Percentiles rank a stretch among this genome's conserved stretches.
phyloP scores from a whole-genome alignment of 1,284 basidiomycete species.

The Malassezia arunalokei region DNA sequence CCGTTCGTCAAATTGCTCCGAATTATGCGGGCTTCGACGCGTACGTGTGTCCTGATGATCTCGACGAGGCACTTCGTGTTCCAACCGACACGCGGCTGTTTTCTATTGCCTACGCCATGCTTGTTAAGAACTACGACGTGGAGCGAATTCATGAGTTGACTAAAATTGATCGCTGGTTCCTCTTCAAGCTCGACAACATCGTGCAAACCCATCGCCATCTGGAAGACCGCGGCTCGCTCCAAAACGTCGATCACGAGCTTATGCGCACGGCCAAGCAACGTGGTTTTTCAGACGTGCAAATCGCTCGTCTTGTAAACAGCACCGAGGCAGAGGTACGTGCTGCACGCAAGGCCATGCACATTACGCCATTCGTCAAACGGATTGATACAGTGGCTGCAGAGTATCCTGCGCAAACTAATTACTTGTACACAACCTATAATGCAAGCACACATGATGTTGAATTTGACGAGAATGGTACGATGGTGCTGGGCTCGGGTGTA shows the following conservation, averaged over 20 bases:
- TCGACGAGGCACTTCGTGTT: constrained; percentile 63
- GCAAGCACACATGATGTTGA: constrained; percentile 89
- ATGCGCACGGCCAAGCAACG: constrained; percentile 44
- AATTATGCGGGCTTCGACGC: constrained; percentile 57
- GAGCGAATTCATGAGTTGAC: constrained; percentile 83
- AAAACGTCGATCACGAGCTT: constrained; percentile 50
- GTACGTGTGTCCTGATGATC: constrained; percentile 66
- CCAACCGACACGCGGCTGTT: constrained; percentile 86
- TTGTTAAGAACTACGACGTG: constrained; percentile 78
- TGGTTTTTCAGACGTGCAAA: constrained; percentile 83
- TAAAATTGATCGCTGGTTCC: constrained; percentile 95
- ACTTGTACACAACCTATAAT: constrained; percentile 99
- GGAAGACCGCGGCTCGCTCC: constrained; percentile 50
- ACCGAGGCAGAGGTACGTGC: constrained; percentile 69
- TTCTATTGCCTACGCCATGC: constrained; percentile 93
- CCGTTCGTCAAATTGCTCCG: constrained; percentile 91
- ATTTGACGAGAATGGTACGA: constrained; percentile 91
- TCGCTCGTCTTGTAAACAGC: constrained; percentile 58
- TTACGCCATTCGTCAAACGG: constrained; percentile 96
- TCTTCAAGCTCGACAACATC: constrained; percentile 97
- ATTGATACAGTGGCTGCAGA: constrained; percentile 99
- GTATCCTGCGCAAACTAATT: constrained; percentile 97
- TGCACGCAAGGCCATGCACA: constrained; percentile 68
- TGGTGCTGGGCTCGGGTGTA: constrained; percentile 97
- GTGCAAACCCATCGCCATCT: constrained; percentile 50